phyloP scores from a whole-genome alignment of 2,329 filamentous ascomycete species.

The Simplicillium sp. region DNA sequence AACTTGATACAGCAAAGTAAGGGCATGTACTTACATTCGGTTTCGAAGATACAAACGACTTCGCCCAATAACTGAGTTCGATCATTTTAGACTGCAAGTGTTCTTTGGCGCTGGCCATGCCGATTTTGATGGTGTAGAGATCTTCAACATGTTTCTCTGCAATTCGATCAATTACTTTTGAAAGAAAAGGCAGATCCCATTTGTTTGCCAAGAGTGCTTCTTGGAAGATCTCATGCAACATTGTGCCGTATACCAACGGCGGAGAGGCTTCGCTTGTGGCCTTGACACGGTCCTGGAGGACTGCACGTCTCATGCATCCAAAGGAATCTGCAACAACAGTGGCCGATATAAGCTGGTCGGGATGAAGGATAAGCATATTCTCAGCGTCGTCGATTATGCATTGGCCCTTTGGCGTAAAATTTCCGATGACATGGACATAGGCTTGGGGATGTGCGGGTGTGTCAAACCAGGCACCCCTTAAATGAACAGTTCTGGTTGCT shows the following conservation, averaged over 20 bases:
- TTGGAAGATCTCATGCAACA: conserved; percentile 94
- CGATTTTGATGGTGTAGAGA: conserved; percentile 77
- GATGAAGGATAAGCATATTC: conserved; percentile 84
- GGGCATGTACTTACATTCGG: conserved; percentile 46
- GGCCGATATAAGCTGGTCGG: conserved; percentile 89
- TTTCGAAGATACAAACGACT: conserved; percentile 62
- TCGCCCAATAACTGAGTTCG: conserved; percentile 75
- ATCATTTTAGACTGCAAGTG: conserved; percentile 77
- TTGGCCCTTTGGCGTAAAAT: conserved; percentile 59
- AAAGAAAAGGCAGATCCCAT: conserved; percentile 66
- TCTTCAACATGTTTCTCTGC: conserved; percentile 78
- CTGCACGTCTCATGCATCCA: conserved; percentile 78
- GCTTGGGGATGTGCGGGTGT: conserved; percentile 65
- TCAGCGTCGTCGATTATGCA: conserved; percentile 75
- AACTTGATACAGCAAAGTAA: neutral
- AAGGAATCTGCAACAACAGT: conserved; percentile 97
- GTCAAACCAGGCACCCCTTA: conserved; percentile 81
- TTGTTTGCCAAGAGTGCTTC: conserved; percentile 73
- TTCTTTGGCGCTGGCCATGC: conserved; percentile 61
- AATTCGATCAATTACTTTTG: conserved; percentile 55
- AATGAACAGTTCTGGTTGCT: conserved; percentile 55
- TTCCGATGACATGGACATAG: conserved; percentile 79
- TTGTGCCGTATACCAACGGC: conserved; percentile 82
- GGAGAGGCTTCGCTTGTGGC: conserved; percentile 72
- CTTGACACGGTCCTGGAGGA: conserved; percentile 91